Conservation (phyloP, 345 rosid species). For the Combretum micranthum region DNA sequence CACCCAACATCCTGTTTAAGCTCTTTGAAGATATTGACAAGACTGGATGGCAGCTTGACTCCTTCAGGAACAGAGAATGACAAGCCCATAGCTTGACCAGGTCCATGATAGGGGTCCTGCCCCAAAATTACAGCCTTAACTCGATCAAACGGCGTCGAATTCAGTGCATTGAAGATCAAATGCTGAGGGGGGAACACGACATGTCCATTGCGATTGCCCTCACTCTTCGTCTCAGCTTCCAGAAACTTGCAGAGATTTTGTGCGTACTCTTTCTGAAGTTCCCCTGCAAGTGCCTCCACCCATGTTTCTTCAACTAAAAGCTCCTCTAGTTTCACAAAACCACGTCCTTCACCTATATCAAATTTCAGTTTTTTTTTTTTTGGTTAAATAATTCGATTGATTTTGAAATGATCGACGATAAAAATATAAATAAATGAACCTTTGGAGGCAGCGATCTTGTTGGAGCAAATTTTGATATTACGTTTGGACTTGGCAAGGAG, state of each 20-base stretch:
- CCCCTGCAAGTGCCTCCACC: constrained; percentile 63
- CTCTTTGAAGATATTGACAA: constrained; percentile 83
- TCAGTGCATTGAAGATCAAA: constrained; percentile 76
- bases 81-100: constrained; percentile 97
- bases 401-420: neutral
- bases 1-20: constrained; percentile 82
- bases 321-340: constrained; percentile 56
- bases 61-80: constrained; percentile 89
- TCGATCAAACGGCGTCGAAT: constrained; percentile 62
- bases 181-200: constrained; percentile 74
- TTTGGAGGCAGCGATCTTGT: constrained; percentile 44
- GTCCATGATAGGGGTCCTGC: constrained; percentile 98
- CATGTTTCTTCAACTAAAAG: constrained; percentile 86
- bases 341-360: constrained; percentile 24
- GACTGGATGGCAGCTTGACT: constrained; percentile 74
- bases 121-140: constrained; percentile 87
- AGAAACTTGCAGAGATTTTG: constrained; percentile 51
- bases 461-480: constrained; percentile 58
- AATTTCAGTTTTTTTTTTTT: neutral
- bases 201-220: constrained; percentile 6
- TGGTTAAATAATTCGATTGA: neutral
- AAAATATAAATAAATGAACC: constrained; percentile 20
- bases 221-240: constrained; percentile 35
- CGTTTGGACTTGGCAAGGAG: constrained; percentile 60
- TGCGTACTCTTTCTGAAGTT: constrained; percentile 63